phyloP scores from a whole-genome alignment of 257 asterid species.

The Lantana camara region DNA sequence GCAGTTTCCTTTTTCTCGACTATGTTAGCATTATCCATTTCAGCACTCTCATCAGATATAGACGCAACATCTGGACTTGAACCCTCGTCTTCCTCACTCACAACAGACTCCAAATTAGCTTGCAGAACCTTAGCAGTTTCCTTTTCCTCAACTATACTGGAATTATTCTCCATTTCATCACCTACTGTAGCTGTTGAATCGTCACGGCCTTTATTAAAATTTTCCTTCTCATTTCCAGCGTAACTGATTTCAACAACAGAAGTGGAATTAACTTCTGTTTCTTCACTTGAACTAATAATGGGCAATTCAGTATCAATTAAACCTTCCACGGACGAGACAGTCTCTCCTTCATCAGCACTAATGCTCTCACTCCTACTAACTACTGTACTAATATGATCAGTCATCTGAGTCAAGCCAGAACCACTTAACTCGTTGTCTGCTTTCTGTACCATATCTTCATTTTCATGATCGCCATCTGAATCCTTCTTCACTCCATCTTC shows the following conservation, averaged over 20 bases:
- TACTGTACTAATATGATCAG: slow-evolving; percentile 30
- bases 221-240: neutral
- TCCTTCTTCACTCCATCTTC: slow-evolving; percentile 34
- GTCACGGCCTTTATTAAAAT: neutral
- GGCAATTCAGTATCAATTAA: slow-evolving; percentile 29
- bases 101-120: no score
- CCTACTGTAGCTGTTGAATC: neutral
- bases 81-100: neutral
- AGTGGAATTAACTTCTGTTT: slow-evolving; percentile 20
- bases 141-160: slow-evolving; percentile 6
- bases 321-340: slow-evolving; percentile 32
- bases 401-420: slow-evolving; percentile 28
- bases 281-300: slow-evolving; percentile 25
- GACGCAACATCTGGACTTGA: slow-evolving; percentile 16
- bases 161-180: neutral
- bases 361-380: slow-evolving; percentile 10
- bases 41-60: slow-evolving; percentile 14
- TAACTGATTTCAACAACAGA: neutral
- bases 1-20: slow-evolving; percentile 29
- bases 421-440: slow-evolving; percentile 25
- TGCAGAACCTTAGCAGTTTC: neutral
- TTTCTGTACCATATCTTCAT: slow-evolving; percentile 33
- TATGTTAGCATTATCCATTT: slow-evolving; percentile 18
- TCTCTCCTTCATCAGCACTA: slow-evolving; percentile 29
- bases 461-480: slow-evolving; percentile 37